Evolutionary conservation across 1,139 yeast species (phyloP).

Genomic region (Suhomyces bokatorum): DNA sequence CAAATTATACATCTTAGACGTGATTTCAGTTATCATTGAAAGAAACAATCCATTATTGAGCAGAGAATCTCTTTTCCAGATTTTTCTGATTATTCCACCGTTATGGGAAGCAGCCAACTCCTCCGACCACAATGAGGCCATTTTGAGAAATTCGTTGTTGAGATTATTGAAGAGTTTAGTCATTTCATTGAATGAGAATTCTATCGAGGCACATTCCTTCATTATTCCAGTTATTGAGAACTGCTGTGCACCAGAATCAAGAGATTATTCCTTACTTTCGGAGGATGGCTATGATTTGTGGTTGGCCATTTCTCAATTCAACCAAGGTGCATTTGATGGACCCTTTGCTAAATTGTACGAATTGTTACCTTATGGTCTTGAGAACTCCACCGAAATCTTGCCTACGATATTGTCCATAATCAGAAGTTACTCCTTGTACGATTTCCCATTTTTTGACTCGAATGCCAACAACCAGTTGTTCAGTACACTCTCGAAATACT

Average conservation of each 20-base stretch:
- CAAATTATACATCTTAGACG: constrained; percentile 66
- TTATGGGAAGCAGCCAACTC: constrained; percentile 62
- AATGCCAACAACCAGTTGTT: constrained; percentile 37
- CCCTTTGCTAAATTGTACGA: constrained; percentile 48
- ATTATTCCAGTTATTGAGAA: constrained; percentile 67
- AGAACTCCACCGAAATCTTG: constrained; percentile 74
- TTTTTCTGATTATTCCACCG: constrained; percentile 64
- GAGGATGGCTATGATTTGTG: constrained; percentile 92
- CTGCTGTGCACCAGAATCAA: constrained; percentile 61
- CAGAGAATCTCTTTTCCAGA: constrained; percentile 48
- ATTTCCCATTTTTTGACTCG: constrained; percentile 48
- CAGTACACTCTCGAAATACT: constrained; percentile 53
- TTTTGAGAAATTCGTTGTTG: constrained; percentile 68
- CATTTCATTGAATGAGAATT: constrained; percentile 61
- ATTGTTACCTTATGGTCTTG: constrained; percentile 49
- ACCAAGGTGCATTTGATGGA: constrained; percentile 33
- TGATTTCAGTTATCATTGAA: constrained; percentile 64
- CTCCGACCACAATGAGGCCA: constrained; percentile 58
- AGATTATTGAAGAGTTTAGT: constrained; percentile 68
- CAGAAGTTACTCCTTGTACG: constrained; percentile 67
- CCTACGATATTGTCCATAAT: constrained; percentile 66
- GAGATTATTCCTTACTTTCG: constrained; percentile 59
- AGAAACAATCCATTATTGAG: constrained; percentile 63
- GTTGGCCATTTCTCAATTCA: constrained; percentile 66
- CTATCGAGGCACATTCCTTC: constrained; percentile 59